phyloP scores from a whole-genome alignment of 768 basidiomycete genomes.

The Hygrocybe coccinea region DNA sequence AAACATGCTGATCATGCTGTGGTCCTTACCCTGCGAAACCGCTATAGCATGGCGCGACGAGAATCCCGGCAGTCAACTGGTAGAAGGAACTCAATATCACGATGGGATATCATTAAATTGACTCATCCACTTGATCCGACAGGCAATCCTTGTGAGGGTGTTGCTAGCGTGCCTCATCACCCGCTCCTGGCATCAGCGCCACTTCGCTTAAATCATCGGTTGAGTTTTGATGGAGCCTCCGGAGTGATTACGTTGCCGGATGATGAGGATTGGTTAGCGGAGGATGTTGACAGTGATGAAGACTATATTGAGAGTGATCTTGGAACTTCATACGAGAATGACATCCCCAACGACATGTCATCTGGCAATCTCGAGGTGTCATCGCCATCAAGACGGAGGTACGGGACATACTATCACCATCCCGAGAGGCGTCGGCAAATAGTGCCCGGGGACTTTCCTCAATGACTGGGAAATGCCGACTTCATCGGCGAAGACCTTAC shows the following conservation, averaged over 20 bases:
- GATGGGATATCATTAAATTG: neutral
- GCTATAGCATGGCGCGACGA: slow-evolving; percentile 51
- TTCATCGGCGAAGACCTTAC: no score
- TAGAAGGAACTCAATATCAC: slow-evolving; percentile 13
- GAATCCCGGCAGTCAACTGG: slow-evolving; percentile 16
- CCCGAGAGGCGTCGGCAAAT: slow-evolving; percentile 62
- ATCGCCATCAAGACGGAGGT: slow-evolving; percentile 28
- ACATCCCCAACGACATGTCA: no score
- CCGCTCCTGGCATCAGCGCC: slow-evolving; percentile 19
- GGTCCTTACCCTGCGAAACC: slow-evolving; percentile 75
- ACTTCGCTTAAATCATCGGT: slow-evolving; percentile 45
- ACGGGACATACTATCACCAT: slow-evolving; percentile 82
- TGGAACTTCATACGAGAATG: neutral
- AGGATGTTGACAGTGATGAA: slow-evolving; percentile 45
- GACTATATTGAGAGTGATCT: slow-evolving; percentile 33
- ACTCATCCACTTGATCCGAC: neutral
- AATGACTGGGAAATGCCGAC: no score
- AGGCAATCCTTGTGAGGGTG: slow-evolving; percentile 68
- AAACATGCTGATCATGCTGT: slow-evolving; percentile 61
- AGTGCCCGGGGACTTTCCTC: slow-evolving; percentile 60
- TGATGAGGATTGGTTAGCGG: slow-evolving; percentile 56
- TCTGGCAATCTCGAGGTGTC: neutral
- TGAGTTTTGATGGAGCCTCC: slow-evolving; percentile 81
- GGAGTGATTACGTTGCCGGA: slow-evolving; percentile 89
- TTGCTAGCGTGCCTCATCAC: slow-evolving; percentile 26